Percentiles rank a stretch among this genome's conserved stretches.
Evolutionary conservation across 2,329 filamentous ascomycete species (phyloP).

Genomic region (Nigrospora oryzae): DNA sequence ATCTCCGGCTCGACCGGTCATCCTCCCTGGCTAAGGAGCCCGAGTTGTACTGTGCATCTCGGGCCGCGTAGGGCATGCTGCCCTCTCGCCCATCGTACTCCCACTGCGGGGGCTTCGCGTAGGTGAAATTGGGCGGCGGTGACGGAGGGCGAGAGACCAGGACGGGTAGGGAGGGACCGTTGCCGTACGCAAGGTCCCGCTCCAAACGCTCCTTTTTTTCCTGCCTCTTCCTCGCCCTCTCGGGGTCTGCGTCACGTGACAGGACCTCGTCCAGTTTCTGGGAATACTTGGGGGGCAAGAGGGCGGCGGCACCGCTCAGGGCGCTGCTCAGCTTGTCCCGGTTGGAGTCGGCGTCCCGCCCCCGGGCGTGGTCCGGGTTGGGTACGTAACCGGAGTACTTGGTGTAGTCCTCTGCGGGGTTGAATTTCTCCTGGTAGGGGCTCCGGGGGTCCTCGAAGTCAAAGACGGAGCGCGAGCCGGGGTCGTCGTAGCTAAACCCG

Average conservation of each 20-base stretch:
- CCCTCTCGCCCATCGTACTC: slow-evolving; percentile 29
- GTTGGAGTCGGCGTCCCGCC: slow-evolving; percentile 4
- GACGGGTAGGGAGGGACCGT: slow-evolving; percentile 8
- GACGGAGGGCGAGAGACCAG: slow-evolving; percentile 9
- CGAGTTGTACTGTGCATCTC: slow-evolving; percentile 13
- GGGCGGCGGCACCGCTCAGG: slow-evolving; percentile 18
- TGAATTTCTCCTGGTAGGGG: slow-evolving; percentile 23
- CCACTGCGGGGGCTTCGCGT: slow-evolving; percentile 24
- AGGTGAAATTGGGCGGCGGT: slow-evolving; percentile 14
- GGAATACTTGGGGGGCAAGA: slow-evolving; percentile 21
- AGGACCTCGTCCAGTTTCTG: slow-evolving; percentile 12
- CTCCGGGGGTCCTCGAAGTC: slow-evolving; percentile 24
- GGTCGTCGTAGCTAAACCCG: slow-evolving; percentile 30
- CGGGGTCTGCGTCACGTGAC: slow-evolving; percentile 18
- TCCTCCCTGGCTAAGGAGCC: neutral
- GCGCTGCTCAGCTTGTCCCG: slow-evolving; percentile 9
- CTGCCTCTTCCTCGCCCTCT: slow-evolving; percentile 22
- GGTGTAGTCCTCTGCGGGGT: slow-evolving; percentile 16
- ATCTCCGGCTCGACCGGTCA: slow-evolving; percentile 8
- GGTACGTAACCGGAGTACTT: slow-evolving; percentile 2
- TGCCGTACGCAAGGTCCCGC: slow-evolving; percentile 44
- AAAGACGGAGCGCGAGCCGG: slow-evolving; percentile 20
- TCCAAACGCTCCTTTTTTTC: slow-evolving; percentile 26
- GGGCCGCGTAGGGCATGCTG: slow-evolving; percentile 21
- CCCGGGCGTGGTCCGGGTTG: neutral